Evolutionary conservation across 257 asterid species (phyloP).

Genomic region (Nicotiana obtusifolia): DNA sequence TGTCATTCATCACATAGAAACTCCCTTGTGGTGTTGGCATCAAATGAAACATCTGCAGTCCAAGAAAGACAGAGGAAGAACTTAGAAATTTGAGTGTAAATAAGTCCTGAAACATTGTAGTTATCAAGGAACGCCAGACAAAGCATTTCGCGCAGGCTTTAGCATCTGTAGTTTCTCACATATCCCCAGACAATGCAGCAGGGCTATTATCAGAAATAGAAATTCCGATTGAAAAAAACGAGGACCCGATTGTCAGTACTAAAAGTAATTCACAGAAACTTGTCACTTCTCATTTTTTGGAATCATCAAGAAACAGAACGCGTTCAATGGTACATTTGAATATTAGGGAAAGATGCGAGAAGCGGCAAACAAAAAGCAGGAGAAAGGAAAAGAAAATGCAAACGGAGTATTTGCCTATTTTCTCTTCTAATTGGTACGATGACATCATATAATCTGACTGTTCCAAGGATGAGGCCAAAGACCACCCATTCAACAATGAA

Average conservation of each 20-base stretch:
- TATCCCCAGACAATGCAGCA: neutral
- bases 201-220: neutral
- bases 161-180: neutral
- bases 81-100: neutral
- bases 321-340: neutral
- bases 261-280: neutral
- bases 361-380: neutral
- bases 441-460: neutral
- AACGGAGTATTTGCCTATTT: neutral
- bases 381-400: neutral
- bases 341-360: neutral
- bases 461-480: neutral
- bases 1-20: constrained; percentile 79
- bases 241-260: neutral
- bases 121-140: neutral
- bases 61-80: neutral
- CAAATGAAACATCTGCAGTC: constrained; percentile 82
- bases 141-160: neutral
- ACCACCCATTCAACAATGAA: neutral
- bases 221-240: neutral
- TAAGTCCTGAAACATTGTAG: neutral
- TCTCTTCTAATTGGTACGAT: neutral
- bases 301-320: neutral
- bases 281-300: neutral
- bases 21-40: constrained; percentile 84